Evolutionary conservation across 306 rosid species (phyloP), one percentile per base, ranked within the genome.

Genomic region (Vigna trinervia): DNA sequence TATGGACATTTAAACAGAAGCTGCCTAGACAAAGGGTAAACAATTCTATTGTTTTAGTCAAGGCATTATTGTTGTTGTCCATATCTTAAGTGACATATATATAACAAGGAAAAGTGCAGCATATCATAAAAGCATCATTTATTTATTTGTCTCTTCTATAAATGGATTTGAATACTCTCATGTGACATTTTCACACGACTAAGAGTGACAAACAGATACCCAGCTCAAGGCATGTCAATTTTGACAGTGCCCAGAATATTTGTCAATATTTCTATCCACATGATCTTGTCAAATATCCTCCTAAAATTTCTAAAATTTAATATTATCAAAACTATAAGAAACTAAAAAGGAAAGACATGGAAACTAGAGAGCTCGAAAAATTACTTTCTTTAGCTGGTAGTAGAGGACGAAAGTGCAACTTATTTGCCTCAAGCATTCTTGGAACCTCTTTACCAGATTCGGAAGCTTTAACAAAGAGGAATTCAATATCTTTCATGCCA

Each of bases 351-450:
- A 52, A 52, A 80, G 4, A 69, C 34, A 63, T 32, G 32, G 71
- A 62, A 38, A 66, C 13, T 12, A 73, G 73, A 67, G 81, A 80
- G 87, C 38, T 30, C 74, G 74, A 77, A 54, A 83, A 58, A 80
- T 79, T 91, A 93, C 98, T 88, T 87, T 87, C 89, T 87, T 88
- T 90, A 28, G 73, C 91, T 0, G 51, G 86, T 30, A 90, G 75
- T 50, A 91, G 80, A 46, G 96, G 97, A 77, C 92, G 96, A 51
- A 94, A 88, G 66, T 91, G 93, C 67, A 90, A 85, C 73, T 91
- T 91, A 82, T 93, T 91, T 70, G 98, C 97, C 81, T 90, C 97
- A 74, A 91, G 98, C 98, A 94, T 91, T 84, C 90, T 87, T 22
- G 96, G 98, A 84, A 93, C 89, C 83, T 90, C 98, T 91, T 85